Evolutionary conservation across 495 filamentous ascomycete genomes (phyloP).

Genomic region (Penicillium nucicola): DNA sequence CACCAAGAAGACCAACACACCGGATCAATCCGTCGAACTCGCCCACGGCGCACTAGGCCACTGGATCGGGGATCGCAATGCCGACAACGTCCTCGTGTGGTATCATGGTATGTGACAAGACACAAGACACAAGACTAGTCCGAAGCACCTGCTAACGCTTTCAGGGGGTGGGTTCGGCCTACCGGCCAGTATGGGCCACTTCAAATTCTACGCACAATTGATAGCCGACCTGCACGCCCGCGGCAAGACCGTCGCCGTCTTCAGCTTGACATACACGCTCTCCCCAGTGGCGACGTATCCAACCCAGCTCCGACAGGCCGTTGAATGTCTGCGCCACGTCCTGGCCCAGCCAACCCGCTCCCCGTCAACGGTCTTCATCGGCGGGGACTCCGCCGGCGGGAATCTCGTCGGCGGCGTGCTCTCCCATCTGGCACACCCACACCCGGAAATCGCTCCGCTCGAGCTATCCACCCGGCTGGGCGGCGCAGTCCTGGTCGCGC

Average conservation of each 20-base stretch:
- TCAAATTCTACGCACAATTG: slow-evolving; percentile 51
- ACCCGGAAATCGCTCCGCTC: slow-evolving; percentile 44
- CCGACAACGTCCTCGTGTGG: slow-evolving; percentile 55
- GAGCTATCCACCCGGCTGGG: slow-evolving; percentile 25
- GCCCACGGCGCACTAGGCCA: slow-evolving; percentile 52
- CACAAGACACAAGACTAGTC: neutral
- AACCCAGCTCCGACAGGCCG: slow-evolving; percentile 57
- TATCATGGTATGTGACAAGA: slow-evolving; percentile 48
- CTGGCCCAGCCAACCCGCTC: slow-evolving; percentile 36
- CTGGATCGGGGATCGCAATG: slow-evolving; percentile 55
- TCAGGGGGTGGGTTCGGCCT: slow-evolving; percentile 59
- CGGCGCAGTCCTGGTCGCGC: slow-evolving; percentile 53
- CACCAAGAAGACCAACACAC: slow-evolving; percentile 38
- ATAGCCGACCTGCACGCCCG: slow-evolving; percentile 25
- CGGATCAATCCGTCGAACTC: slow-evolving; percentile 47
- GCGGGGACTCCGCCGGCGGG: slow-evolving; percentile 65
- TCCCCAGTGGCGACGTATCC: slow-evolving; percentile 57
- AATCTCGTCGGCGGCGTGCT: slow-evolving; percentile 57
- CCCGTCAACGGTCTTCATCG: slow-evolving; percentile 49
- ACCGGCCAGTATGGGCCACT: slow-evolving; percentile 47
- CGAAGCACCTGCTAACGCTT: neutral
- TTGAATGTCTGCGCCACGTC: slow-evolving; percentile 49
- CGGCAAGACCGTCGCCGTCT: slow-evolving; percentile 46
- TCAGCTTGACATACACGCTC: slow-evolving; percentile 57
- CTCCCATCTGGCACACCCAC: slow-evolving; percentile 59